Conservation (phyloP, 2,329 filamentous ascomycete genomes). For the Laburnicola sp. region DNA sequence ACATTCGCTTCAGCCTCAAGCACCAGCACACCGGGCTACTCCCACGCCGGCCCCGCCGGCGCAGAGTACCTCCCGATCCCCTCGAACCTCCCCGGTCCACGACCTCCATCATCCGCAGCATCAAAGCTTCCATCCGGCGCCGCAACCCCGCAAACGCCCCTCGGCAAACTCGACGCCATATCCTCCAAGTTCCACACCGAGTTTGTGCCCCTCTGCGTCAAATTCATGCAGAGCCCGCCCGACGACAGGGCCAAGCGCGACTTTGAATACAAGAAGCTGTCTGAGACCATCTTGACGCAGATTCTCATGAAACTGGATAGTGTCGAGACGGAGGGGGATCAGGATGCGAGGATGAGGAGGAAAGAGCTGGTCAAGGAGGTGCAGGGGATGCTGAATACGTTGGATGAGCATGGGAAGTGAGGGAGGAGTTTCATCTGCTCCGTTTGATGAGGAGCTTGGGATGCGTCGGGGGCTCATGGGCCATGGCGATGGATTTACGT, state of each 20-base stretch:
- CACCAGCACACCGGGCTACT: conserved; percentile 49
- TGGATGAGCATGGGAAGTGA: conserved; percentile 58
- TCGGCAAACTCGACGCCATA: conserved; percentile 68
- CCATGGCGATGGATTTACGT: too few relatives aligned
- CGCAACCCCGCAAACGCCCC: conserved; percentile 36
- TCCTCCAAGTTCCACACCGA: conserved; percentile 64
- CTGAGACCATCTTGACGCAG: conserved; percentile 75
- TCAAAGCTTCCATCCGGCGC: conserved; percentile 38
- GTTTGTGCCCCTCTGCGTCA: conserved; percentile 66
- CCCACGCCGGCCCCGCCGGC: conserved; percentile 30
- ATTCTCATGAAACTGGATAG: conserved; percentile 76
- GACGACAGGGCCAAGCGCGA: conserved; percentile 62
- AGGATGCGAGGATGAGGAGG: conserved; percentile 64
- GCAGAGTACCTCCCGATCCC: conserved; percentile 46
- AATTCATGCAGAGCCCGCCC: conserved; percentile 66
- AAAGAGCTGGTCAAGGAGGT: conserved; percentile 75
- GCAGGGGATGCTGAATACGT: conserved; percentile 65
- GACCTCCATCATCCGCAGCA: too few relatives aligned
- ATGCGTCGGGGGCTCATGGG: too few relatives aligned
- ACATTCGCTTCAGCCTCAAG: conserved; percentile 45
- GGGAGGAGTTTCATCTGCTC: background rate
- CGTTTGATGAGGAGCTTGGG: too few relatives aligned
- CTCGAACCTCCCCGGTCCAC: conserved; percentile 38
- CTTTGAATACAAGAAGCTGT: conserved; percentile 74
- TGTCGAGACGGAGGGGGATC: conserved; percentile 71